Evolutionary conservation across 2,329 filamentous ascomycete species (phyloP).

Genomic region (Apiospora aurea): DNA sequence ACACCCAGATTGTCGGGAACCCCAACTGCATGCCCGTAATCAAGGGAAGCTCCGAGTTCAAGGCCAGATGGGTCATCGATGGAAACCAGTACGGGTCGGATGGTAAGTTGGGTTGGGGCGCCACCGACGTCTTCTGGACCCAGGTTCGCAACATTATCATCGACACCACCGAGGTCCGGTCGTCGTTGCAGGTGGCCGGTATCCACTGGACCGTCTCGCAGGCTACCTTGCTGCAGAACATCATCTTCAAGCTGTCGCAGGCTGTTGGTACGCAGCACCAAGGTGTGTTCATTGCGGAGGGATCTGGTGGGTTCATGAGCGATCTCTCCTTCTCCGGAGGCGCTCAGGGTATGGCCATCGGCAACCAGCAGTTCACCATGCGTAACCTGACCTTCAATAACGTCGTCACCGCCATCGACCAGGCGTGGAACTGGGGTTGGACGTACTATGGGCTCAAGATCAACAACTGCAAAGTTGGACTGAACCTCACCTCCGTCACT

Average conservation of each 20-base stretch:
- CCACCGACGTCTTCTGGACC: slow-evolving; percentile 66
- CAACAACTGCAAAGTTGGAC: slow-evolving; percentile 68
- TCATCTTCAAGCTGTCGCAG: slow-evolving; percentile 59
- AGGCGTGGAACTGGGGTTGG: slow-evolving; percentile 82
- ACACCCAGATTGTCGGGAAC: slow-evolving; percentile 70
- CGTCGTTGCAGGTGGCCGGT: slow-evolving; percentile 54
- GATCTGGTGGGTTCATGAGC: slow-evolving; percentile 70
- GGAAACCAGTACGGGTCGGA: slow-evolving; percentile 52
- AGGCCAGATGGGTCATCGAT: slow-evolving; percentile 55
- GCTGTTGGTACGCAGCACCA: slow-evolving; percentile 56
- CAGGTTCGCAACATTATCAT: slow-evolving; percentile 65
- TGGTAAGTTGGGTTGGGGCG: slow-evolving; percentile 52
- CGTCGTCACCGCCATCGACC: slow-evolving; percentile 70
- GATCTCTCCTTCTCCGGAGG: slow-evolving; percentile 77
- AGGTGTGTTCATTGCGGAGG: slow-evolving; percentile 69
- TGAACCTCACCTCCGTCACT: slow-evolving; percentile 67
- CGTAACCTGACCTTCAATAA: slow-evolving; percentile 72
- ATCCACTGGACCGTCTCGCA: slow-evolving; percentile 76
- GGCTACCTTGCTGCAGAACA: slow-evolving; percentile 65
- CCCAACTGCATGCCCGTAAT: slow-evolving; percentile 56
- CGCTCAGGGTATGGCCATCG: slow-evolving; percentile 69
- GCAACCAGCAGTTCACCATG: slow-evolving; percentile 69
- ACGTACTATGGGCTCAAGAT: slow-evolving; percentile 72
- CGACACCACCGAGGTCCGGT: slow-evolving; percentile 59
- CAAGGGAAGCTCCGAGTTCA: slow-evolving; percentile 59